phyloP scores from a whole-genome alignment of 148 eudicot genomes.

The Rhododendron griersonianum region DNA sequence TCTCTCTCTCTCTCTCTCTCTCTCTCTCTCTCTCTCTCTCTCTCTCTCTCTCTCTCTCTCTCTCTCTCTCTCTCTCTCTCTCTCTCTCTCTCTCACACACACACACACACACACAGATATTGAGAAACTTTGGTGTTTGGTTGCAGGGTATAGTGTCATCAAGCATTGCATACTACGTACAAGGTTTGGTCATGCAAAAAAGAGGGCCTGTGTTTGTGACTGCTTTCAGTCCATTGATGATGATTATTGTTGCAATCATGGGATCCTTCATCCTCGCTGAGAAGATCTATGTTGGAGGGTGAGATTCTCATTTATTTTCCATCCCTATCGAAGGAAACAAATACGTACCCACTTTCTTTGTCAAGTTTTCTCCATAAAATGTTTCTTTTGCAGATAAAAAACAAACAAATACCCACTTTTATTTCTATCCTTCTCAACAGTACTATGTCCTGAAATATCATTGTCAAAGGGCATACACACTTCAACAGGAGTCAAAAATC shows the following conservation, averaged over 20 bases:
- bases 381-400: too few relatives aligned
- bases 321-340: neutral
- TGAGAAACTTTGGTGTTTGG: neutral
- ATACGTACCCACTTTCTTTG: neutral
- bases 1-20: slow-evolving; percentile 1
- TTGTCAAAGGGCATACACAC: neutral
- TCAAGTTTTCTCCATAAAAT: too few relatives aligned
- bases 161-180: slow-evolving; percentile 84
- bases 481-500: neutral
- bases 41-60: neutral
- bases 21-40: neutral
- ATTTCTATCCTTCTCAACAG: neutral
- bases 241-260: slow-evolving; percentile 97
- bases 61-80: slow-evolving; percentile 3
- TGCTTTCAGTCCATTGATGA: slow-evolving; percentile 95
- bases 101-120: neutral
- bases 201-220: slow-evolving; percentile 95
- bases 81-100: neutral
- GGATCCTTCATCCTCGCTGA: slow-evolving; percentile 93
- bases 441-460: neutral
- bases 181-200: slow-evolving; percentile 88
- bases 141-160: slow-evolving; percentile 58
- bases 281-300: slow-evolving; percentile 85
- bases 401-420: too few relatives aligned
- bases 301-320: neutral